phyloP scores from a whole-genome alignment of 331 rosid genomes.

The Telfairia occidentalis region DNA sequence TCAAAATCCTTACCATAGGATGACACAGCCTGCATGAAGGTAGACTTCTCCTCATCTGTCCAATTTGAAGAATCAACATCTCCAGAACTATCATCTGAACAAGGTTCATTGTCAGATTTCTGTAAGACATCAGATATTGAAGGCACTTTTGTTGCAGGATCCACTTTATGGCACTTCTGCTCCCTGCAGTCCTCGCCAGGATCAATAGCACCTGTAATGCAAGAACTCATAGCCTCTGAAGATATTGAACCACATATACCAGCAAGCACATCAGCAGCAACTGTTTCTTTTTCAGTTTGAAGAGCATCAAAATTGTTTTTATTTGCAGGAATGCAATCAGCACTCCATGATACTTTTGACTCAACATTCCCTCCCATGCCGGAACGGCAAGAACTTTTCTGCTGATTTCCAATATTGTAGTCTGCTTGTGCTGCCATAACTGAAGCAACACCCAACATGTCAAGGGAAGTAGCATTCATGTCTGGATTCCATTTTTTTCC shows the following conservation, averaged over 20 bases:
- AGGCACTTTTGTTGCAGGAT: conserved; percentile 20
- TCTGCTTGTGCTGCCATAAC: conserved; percentile 53
- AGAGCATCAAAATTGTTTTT: conserved; percentile 40
- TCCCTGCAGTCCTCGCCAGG: conserved; percentile 13
- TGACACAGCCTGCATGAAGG: conserved; percentile 73
- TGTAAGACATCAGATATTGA: conserved; percentile 32
- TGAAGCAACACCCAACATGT: conserved; percentile 81
- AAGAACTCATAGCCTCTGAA: conserved; percentile 78
- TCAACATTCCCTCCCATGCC: conserved; percentile 36
- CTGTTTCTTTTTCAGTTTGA: conserved; percentile 68
- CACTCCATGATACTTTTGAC: conserved; percentile 29
- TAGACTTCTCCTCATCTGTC: conserved; percentile 81
- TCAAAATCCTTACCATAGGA: conserved; percentile 70
- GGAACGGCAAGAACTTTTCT: conserved; percentile 27
- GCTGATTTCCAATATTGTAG: conserved; percentile 26
- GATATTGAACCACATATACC: conserved; percentile 79
- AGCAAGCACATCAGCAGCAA: conserved; percentile 87
- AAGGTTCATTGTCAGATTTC: conserved; percentile 55
- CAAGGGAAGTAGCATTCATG: conserved; percentile 59
- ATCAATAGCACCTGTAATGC: conserved; percentile 63
- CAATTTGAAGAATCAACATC: conserved; percentile 75
- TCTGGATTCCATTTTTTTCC: conserved; percentile 74
- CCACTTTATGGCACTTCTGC: neutral
- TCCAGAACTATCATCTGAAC: conserved; percentile 90
- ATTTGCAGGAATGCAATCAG: conserved; percentile 24